Conservation (phyloP, 768 basidiomycete species). For the Leccinum rimulosum region DNA sequence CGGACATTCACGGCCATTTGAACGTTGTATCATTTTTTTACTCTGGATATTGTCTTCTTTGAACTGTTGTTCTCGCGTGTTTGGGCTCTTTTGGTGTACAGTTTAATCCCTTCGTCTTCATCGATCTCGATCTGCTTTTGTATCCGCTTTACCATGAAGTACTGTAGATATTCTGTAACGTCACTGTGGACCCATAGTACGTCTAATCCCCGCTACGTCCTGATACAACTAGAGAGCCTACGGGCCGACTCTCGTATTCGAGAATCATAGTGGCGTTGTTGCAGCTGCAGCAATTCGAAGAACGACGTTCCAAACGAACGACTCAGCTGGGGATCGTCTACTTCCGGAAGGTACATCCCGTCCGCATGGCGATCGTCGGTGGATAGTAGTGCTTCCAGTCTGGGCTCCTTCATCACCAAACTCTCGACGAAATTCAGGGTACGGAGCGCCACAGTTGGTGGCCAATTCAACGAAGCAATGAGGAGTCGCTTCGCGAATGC, state of each 20-base stretch:
- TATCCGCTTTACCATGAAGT: conserved; percentile 22
- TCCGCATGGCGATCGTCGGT: conserved; percentile 84
- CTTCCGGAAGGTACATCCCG: conserved; percentile 80
- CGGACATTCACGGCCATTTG: conserved; percentile 21
- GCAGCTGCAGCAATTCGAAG: conserved; percentile 77
- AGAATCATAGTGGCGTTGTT: conserved; percentile 60
- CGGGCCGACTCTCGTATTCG: conserved; percentile 65
- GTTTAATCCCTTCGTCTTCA: conserved; percentile 20
- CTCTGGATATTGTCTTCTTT: conserved; percentile 31
- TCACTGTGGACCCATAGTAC: conserved; percentile 27
- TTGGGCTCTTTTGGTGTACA: conserved; percentile 12
- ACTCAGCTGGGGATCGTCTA: conserved; percentile 86
- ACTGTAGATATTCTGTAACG: conserved; percentile 35
- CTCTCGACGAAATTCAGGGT: conserved; percentile 70
- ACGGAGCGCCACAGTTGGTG: conserved; percentile 60
- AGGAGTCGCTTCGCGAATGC: conserved; percentile 95
- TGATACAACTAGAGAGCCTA: conserved; percentile 48
- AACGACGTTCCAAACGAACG: conserved; percentile 82
- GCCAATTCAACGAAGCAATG: conserved; percentile 77
- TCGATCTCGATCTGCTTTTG: conserved; percentile 18
- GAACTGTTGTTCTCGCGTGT: conserved; percentile 19
- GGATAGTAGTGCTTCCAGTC: conserved; percentile 79
- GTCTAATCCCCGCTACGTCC: conserved; percentile 33
- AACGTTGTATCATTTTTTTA: conserved; percentile 21
- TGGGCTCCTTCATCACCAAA: conserved; percentile 73